Evolutionary conservation across 345 rosid species (phyloP), one percentile per base, ranked within the genome.

Genomic region (Carallia pectinifolia): DNA sequence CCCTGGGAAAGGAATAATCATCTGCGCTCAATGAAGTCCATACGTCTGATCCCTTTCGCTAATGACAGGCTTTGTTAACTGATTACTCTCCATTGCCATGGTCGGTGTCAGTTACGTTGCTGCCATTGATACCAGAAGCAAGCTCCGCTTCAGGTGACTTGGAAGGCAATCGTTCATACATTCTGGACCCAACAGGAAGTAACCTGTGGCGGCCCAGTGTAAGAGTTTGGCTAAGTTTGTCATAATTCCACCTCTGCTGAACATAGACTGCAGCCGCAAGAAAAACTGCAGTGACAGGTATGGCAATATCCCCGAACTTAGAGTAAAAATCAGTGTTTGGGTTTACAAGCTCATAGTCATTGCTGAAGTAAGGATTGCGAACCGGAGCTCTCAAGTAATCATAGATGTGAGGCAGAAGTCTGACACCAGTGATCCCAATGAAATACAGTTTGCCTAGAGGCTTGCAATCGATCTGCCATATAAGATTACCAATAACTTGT

Each of bases 191-290:
- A 3, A 77, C 64, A 36, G 95, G 98, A 39, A 90, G 90, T 58
- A 92, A 79, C 83, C 77, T 85, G 40, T 56, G 70, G 63, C 64
- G 78, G 60, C 95, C 84, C 34, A 83, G 63, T n/a, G 69, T 67
- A 54, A 90, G 82, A 66, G 74, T 79, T 69, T 76, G 86, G 67
- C 85, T 81, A 34, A 93, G 85, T 82, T 78, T 88, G 65, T 87
- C 97, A 68, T 87, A 87, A 40, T 70, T 84, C 95, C 96, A 90
- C 72, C 81, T 89, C 83, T 92, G 96, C 86, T 90, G 98, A 73
- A 83, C 50, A 75, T 81, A 90, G 61, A 89, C 84, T 0, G 71
- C 54, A 10, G 64, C 82, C 9, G 88, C 90, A 27, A 90, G 93
- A 23, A 89, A 52, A 71, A 85, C 74, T 48, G 91, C 91, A 4